Conservation (phyloP, 352 stramenopile species). For the Phytopythium oedochilum region DNA sequence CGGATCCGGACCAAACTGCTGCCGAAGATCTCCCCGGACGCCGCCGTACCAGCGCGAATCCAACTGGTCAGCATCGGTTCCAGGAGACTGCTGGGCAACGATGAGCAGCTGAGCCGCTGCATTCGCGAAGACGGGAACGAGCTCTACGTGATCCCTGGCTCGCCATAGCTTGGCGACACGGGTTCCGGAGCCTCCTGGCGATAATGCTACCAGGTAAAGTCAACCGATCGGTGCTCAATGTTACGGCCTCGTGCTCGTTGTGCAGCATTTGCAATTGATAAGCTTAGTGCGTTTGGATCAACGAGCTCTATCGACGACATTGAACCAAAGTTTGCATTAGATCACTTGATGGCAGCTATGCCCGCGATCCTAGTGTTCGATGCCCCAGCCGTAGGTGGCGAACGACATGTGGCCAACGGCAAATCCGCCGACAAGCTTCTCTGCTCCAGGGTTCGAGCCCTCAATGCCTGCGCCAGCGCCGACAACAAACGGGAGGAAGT, state of each 20-base stretch:
- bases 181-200: background rate
- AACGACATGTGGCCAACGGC: slow-evolving; percentile 37
- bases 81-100: slow-evolving; percentile 10
- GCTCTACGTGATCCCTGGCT: slow-evolving; percentile 21
- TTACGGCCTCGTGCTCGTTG: too few species aligned
- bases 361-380: slow-evolving; percentile 16
- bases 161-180: background rate
- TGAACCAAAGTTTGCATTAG: too few species aligned
- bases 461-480: slow-evolving; percentile 50
- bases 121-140: slow-evolving; percentile 16
- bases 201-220: background rate
- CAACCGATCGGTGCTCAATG: too few species aligned
- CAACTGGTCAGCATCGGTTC: slow-evolving; percentile 17
- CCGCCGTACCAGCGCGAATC: background rate
- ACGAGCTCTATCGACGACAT: too few species aligned
- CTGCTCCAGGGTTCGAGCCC: slow-evolving; percentile 14
- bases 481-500: slow-evolving; percentile 50
- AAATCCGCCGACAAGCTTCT: slow-evolving; percentile 30
- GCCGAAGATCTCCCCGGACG: background rate
- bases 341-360: too few species aligned
- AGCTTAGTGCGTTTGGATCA: too few species aligned
- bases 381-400: slow-evolving; percentile 29
- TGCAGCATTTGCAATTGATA: too few species aligned
- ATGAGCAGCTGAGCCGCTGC: slow-evolving; percentile 14
- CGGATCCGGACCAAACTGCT: slow-evolving; percentile 10